phyloP scores from a whole-genome alignment of 176 grass and related monocot species.

The Phragmites australis region DNA sequence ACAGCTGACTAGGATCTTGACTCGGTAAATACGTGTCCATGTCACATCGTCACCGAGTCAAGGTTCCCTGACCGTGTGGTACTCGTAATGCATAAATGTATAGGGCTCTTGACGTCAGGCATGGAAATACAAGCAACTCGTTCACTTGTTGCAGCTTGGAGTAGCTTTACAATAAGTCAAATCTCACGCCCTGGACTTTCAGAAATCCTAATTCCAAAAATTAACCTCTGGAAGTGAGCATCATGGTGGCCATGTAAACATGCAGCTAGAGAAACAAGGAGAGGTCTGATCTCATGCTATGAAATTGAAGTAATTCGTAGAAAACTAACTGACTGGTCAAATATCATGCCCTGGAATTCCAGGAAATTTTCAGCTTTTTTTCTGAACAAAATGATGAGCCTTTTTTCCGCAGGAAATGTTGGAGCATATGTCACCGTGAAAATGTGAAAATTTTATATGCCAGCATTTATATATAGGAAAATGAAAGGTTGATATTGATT shows the following conservation, averaged over 20 bases:
- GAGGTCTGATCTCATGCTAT: not conserved
- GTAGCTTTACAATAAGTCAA: not conserved
- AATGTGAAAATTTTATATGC: not conserved
- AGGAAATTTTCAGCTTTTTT: not conserved
- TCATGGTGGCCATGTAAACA: not conserved
- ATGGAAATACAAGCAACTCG: not conserved
- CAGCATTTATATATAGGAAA: too few species aligned
- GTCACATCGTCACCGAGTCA: not conserved
- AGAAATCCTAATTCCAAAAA: not conserved
- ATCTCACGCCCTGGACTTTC: conserved; percentile 9
- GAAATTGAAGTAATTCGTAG: not conserved
- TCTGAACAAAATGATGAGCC: not conserved
- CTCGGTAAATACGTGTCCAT: not conserved
- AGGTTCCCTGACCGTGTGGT: conserved; percentile 14
- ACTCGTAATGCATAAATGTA: not conserved
- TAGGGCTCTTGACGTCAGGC: not conserved
- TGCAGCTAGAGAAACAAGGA: not conserved
- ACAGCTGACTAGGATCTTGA: not conserved
- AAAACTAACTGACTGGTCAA: not conserved
- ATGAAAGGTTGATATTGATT: not conserved
- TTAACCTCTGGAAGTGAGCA: not conserved
- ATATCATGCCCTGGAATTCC: not conserved
- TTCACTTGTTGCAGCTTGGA: not conserved
- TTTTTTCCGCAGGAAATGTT: not conserved
- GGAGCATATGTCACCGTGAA: not conserved